These are phyloP conservation scores for Microdochium bolleyi DNA, from an alignment of 2,329 filamentous ascomycete genomes.

Conservation along the genomic window DNA sequence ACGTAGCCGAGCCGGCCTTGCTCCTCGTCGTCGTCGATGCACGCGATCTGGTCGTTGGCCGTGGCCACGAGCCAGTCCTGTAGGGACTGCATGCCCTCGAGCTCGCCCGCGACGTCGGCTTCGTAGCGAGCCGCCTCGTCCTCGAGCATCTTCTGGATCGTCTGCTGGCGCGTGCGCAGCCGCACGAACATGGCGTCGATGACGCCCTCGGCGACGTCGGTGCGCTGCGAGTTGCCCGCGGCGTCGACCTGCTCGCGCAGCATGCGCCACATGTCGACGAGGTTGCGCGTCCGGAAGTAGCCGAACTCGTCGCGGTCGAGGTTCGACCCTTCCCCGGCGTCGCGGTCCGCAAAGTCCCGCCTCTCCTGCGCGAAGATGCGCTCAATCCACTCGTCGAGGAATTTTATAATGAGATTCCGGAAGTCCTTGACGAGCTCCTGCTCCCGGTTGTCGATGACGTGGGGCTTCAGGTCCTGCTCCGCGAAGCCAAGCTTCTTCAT, in stretches of 20 bases:
- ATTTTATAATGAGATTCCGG: slow-evolving; percentile 88
- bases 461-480: slow-evolving; percentile 69
- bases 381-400: slow-evolving; percentile 96
- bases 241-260: slow-evolving; percentile 85
- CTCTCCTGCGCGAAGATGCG: slow-evolving; percentile 79
- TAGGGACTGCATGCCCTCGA: slow-evolving; percentile 66
- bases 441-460: slow-evolving; percentile 85
- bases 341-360: slow-evolving; percentile 71
- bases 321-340: slow-evolving; percentile 58
- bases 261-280: slow-evolving; percentile 97
- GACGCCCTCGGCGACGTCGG: slow-evolving; percentile 89
- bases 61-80: slow-evolving; percentile 96
- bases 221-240: slow-evolving; percentile 74
- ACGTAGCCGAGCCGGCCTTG: slow-evolving; percentile 72
- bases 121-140: slow-evolving; percentile 75
- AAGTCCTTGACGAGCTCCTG: slow-evolving; percentile 89
- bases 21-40: slow-evolving; percentile 86
- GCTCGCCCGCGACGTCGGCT: slow-evolving; percentile 39
- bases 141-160: slow-evolving; percentile 83
- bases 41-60: slow-evolving; percentile 97
- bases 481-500: slow-evolving; percentile 84
- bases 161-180: slow-evolving; percentile 71
- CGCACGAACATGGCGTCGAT: slow-evolving; percentile 93
- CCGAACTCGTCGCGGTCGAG: slow-evolving; percentile 83
- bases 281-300: slow-evolving; percentile 83